Conservation (phyloP, 2,329 filamentous ascomycete species). For the Penicillium sp. region DNA sequence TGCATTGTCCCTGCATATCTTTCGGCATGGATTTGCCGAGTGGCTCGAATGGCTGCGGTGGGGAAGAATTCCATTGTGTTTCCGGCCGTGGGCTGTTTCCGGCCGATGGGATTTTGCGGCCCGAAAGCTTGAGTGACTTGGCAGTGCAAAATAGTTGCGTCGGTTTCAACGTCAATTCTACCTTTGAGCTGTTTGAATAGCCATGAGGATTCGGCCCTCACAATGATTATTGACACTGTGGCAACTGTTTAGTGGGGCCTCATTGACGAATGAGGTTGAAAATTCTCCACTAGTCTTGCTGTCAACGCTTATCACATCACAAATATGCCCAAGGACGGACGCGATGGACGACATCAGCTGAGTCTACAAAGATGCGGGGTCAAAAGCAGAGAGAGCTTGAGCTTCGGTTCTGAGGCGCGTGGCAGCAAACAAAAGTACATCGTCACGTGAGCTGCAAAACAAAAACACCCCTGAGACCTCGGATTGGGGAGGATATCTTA, state of each 20-base stretch:
- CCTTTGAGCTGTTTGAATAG: too few relatives aligned
- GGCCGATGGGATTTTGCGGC: background rate
- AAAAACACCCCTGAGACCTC: too few relatives aligned
- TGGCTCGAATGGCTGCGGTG: background rate
- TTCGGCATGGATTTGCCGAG: background rate
- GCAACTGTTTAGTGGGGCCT: background rate
- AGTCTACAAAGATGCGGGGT: too few relatives aligned
- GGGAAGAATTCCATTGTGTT: background rate
- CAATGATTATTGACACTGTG: background rate
- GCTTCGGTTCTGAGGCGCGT: too few relatives aligned
- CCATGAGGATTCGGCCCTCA: too few relatives aligned
- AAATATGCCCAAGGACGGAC: too few relatives aligned
- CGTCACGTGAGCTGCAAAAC: too few relatives aligned
- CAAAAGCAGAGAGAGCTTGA: too few relatives aligned
- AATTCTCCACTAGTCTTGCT: background rate
- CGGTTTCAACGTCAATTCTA: too few relatives aligned
- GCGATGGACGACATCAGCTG: too few relatives aligned
- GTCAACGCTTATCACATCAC: background rate
- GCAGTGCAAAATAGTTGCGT: background rate
- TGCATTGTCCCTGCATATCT: background rate
- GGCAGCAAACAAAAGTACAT: too few relatives aligned
- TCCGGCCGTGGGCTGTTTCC: background rate
- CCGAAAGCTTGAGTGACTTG: constrained; percentile 4
- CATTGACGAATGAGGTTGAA: background rate
- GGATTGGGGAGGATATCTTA: too few relatives aligned